These are phyloP conservation scores for Suhomyces canberraensis DNA, from an alignment of 805 yeast genomes.

Conservation along the genomic window DNA sequence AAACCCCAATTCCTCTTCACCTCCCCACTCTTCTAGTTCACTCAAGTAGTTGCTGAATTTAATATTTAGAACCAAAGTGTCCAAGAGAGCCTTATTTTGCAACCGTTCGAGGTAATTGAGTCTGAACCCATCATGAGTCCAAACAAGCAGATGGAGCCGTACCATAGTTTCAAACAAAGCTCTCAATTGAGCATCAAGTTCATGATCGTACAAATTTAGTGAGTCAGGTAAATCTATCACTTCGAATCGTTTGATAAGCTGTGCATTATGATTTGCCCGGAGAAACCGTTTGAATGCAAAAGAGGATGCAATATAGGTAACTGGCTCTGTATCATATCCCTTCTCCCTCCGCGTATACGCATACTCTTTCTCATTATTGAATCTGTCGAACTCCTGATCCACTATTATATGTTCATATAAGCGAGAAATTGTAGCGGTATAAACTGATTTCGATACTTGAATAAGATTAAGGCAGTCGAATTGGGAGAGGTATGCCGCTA, in stretches of 20 bases:
- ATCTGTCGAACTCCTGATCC: slow-evolving; percentile 34
- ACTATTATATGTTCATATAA: slow-evolving; percentile 39
- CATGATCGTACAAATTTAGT: slow-evolving; percentile 33
- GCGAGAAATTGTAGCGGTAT: slow-evolving; percentile 28
- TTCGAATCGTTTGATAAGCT: slow-evolving; percentile 23
- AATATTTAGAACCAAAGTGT: slow-evolving; percentile 27
- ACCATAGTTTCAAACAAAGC: slow-evolving; percentile 23
- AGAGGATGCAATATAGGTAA: slow-evolving; percentile 33
- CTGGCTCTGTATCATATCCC: neutral
- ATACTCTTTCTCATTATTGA: slow-evolving; percentile 25
- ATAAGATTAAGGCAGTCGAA: slow-evolving; percentile 35
- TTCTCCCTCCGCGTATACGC: slow-evolving; percentile 5
- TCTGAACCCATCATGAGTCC: slow-evolving; percentile 30
- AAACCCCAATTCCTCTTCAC: slow-evolving; percentile 15
- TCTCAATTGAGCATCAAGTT: slow-evolving; percentile 22
- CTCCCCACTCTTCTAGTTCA: slow-evolving; percentile 9
- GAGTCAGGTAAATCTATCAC: slow-evolving; percentile 42
- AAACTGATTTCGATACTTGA: slow-evolving; percentile 25
- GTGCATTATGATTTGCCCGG: slow-evolving; percentile 5
- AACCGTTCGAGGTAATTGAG: slow-evolving; percentile 25
- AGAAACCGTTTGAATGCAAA: slow-evolving; percentile 40
- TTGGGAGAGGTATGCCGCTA: slow-evolving; percentile 36
- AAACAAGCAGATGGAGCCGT: slow-evolving; percentile 28
- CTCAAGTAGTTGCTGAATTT: slow-evolving; percentile 22
- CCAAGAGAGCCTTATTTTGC: slow-evolving; percentile 25